Evolutionary conservation across 805 yeast species (phyloP).

Genomic region (Nadsonia fulvescens): DNA sequence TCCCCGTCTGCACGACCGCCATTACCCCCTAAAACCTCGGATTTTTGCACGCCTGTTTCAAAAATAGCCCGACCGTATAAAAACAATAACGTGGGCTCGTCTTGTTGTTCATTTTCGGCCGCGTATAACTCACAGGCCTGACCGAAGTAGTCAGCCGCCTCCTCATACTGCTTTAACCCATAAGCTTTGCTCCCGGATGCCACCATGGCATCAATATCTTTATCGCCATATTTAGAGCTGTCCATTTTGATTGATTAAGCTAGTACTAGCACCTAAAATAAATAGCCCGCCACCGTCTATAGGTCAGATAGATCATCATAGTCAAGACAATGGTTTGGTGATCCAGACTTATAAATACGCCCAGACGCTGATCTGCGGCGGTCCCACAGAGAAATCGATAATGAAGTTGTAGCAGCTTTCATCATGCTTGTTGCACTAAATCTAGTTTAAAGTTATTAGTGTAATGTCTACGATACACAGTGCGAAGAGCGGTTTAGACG

Average conservation of each 20-base stretch:
- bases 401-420: no score
- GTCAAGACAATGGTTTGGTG: no score
- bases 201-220: slow-evolving; percentile 29
- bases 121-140: slow-evolving; percentile 49
- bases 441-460: no score
- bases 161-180: slow-evolving; percentile 46
- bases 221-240: slow-evolving; percentile 13
- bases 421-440: no score
- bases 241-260: slow-evolving; percentile 8
- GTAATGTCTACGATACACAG: no score
- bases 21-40: slow-evolving; percentile 55
- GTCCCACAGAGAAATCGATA: no score
- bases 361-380: no score
- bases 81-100: slow-evolving; percentile 53
- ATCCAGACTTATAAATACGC: no score
- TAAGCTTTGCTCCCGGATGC: slow-evolving; percentile 46
- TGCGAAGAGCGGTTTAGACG: no score
- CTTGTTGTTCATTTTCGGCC: slow-evolving; percentile 34
- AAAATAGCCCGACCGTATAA: slow-evolving; percentile 69
- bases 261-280: no score
- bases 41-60: slow-evolving; percentile 53
- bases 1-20: slow-evolving; percentile 14
- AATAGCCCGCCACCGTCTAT: no score
- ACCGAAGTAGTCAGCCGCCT: slow-evolving; percentile 53
- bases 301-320: no score